Percentiles rank a stretch among this genome's conserved stretches.
These are phyloP conservation scores for Phytophthora tubulina DNA, from an alignment of 352 stramenopile species.

Conservation along the genomic window DNA sequence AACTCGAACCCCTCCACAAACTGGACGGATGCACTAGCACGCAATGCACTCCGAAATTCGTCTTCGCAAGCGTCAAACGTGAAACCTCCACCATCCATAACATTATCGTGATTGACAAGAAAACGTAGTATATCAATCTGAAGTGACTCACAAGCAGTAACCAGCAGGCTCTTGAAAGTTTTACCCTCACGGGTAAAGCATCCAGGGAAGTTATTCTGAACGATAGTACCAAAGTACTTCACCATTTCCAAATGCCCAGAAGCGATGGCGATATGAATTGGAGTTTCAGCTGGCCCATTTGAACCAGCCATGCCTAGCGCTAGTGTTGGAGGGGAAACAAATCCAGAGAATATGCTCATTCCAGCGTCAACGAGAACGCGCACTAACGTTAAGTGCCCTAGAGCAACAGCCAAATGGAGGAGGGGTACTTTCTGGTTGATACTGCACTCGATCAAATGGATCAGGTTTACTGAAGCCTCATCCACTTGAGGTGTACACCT, in stretches of 20 bases:
- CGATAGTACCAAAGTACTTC: constrained; percentile 47
- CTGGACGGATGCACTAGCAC: constrained; percentile 42
- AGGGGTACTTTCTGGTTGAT: constrained; percentile 54
- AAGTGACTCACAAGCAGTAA: constrained; percentile 48
- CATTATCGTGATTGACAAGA: constrained; percentile 44
- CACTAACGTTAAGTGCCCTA: constrained; percentile 50
- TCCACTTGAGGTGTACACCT: not conserved
- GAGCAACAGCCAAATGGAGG: constrained; percentile 48
- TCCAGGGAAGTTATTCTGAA: constrained; percentile 55
- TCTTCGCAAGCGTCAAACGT: constrained; percentile 42
- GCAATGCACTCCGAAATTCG: constrained; percentile 56
- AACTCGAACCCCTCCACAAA: constrained; percentile 57
- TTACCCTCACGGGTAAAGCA: constrained; percentile 57
- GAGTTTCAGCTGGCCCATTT: constrained; percentile 41
- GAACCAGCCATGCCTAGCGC: constrained; percentile 5
- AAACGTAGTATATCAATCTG: constrained; percentile 51
- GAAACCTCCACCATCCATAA: constrained; percentile 48
- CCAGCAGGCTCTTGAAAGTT: constrained; percentile 54
- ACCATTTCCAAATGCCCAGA: constrained; percentile 59
- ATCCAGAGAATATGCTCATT: constrained; percentile 50
- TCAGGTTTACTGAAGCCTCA: constrained; percentile 29
- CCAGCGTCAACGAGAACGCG: constrained; percentile 52
- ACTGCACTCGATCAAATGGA: constrained; percentile 54
- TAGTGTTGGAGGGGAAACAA: not conserved
- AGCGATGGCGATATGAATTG: constrained; percentile 62